These are phyloP conservation scores for Macaranga tanarius DNA, from an alignment of 441 rosid species.

Conservation along the genomic window DNA sequence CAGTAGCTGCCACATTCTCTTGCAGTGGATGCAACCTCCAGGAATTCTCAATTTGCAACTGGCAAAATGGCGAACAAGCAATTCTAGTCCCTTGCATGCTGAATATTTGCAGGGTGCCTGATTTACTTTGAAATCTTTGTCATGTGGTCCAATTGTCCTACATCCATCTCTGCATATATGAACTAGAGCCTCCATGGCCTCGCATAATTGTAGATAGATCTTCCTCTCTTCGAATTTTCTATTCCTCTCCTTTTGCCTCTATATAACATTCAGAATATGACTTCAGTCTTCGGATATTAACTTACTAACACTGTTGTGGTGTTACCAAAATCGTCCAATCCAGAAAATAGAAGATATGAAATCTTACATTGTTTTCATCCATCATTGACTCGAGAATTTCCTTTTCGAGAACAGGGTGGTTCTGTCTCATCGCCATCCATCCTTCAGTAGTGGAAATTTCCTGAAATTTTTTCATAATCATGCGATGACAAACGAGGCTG, in stretches of 20 bases:
- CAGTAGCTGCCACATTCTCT: constrained; percentile 91
- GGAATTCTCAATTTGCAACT: constrained; percentile 68
- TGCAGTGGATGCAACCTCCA: constrained; percentile 78
- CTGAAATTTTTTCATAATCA: constrained; percentile 51
- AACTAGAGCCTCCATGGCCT: constrained; percentile 94
- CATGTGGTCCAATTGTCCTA: constrained; percentile 90
- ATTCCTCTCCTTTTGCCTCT: constrained; percentile 53
- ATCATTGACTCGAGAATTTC: constrained; percentile 52
- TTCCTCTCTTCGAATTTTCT: constrained; percentile 51
- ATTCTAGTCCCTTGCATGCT: constrained; percentile 78
- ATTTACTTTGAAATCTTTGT: constrained; percentile 49
- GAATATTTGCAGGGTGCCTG: constrained; percentile 54
- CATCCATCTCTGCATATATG: constrained; percentile 95
- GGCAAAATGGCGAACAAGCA: constrained; percentile 71
- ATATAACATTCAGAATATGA: background rate
- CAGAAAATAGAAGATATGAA: background rate
- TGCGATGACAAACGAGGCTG: constrained; percentile 57
- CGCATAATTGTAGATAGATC: constrained; percentile 66
- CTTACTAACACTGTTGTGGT: too few relatives aligned
- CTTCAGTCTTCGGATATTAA: too few relatives aligned
- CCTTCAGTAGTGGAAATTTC: constrained; percentile 61
- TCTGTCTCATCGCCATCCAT: constrained; percentile 70
- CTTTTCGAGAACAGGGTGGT: constrained; percentile 73
- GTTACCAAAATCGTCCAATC: too few relatives aligned
- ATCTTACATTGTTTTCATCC: constrained; percentile 49